These are phyloP conservation scores for Aspergillus biplanus DNA, from an alignment of 495 filamentous ascomycete genomes.

Conservation along the genomic window DNA sequence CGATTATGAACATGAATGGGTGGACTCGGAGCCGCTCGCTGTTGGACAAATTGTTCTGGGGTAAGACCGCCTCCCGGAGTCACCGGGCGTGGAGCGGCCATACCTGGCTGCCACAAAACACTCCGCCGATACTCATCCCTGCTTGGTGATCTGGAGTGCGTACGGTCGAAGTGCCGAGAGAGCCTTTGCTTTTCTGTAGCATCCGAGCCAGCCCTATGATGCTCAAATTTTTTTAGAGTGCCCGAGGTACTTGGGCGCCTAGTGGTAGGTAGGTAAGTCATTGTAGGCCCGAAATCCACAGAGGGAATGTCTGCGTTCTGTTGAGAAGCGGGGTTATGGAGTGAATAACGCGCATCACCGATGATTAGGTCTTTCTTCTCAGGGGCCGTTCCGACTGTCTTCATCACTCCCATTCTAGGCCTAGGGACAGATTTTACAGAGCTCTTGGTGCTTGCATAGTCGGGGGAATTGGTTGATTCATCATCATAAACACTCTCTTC, in stretches of 20 bases:
- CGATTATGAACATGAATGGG: slow-evolving; percentile 59
- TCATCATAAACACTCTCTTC: slow-evolving; percentile 56
- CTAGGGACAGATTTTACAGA: slow-evolving; percentile 63
- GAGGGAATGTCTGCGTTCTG: slow-evolving; percentile 63
- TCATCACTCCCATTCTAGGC: slow-evolving; percentile 81
- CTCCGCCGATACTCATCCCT: slow-evolving; percentile 59
- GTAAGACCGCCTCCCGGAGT: slow-evolving; percentile 53
- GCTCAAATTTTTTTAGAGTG: slow-evolving; percentile 40
- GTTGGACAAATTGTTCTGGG: slow-evolving; percentile 86
- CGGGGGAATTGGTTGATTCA: slow-evolving; percentile 53
- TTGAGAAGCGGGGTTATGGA: slow-evolving; percentile 32
- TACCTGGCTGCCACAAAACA: slow-evolving; percentile 80
- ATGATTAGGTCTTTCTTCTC: slow-evolving; percentile 55
- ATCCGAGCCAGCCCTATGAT: slow-evolving; percentile 45
- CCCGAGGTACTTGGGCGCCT: slow-evolving; percentile 44
- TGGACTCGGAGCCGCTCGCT: slow-evolving; percentile 66
- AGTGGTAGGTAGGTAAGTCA: slow-evolving; percentile 61
- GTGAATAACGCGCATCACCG: slow-evolving; percentile 61
- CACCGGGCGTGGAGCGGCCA: slow-evolving; percentile 49
- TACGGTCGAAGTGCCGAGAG: slow-evolving; percentile 33
- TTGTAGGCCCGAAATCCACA: slow-evolving; percentile 87
- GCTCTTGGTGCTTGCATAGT: slow-evolving; percentile 71
- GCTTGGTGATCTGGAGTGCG: slow-evolving; percentile 42
- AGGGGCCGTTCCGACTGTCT: slow-evolving; percentile 71
- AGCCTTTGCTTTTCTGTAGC: slow-evolving; percentile 37